Evolutionary conservation across 192 early-diverging fungal genomes (phyloP), one percentile per base, ranked within the genome.

Genomic region (Obelidium mucronatum): DNA sequence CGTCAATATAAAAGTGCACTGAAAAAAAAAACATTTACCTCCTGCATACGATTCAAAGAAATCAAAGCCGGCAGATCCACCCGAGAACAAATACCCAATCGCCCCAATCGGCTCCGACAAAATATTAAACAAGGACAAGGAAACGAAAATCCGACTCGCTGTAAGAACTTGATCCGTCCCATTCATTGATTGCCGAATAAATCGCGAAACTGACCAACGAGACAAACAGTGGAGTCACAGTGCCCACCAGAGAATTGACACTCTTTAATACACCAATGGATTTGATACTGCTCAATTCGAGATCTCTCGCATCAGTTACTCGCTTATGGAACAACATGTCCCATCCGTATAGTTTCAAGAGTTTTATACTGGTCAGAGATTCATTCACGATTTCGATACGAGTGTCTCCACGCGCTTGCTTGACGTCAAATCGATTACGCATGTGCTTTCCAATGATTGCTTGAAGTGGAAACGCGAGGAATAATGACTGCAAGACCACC

Each of bases 321-420:
- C 77, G 71, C 22, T 39, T 31, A 35, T 61, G 59, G 33, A 79
- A 74, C n/a, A 62, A 17, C 19, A 64, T 19, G 40, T 72, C 70
- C 77, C 77, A 79, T 52, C 77, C 77, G 35, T 75, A 74, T 3
- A 72, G 51, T 58, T 79, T 79, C 1, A 79, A 52, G 11, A 62
- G n/a, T 28, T 55, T 56, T 58, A 79, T 79, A n/a, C 33, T 35
- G 28, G 19, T 75, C 22, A 79, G 24, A 2, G 62, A 11, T 58
- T 79, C 77, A 67, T 78, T 72, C 22, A 70, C 66, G 36, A 78
- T 3, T 54, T 69, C 60, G 37, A 78, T 78, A 33, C 76, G 66
- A 4, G 40, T 53, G 37, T 78, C 76, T 19, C 30, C 67, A 15
- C 70, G 60, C 39, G 34, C 22, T 55, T 73, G 69, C 37, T 79